Conservation (phyloP, 257 asterid genomes). For the Coffea eugenioides region DNA sequence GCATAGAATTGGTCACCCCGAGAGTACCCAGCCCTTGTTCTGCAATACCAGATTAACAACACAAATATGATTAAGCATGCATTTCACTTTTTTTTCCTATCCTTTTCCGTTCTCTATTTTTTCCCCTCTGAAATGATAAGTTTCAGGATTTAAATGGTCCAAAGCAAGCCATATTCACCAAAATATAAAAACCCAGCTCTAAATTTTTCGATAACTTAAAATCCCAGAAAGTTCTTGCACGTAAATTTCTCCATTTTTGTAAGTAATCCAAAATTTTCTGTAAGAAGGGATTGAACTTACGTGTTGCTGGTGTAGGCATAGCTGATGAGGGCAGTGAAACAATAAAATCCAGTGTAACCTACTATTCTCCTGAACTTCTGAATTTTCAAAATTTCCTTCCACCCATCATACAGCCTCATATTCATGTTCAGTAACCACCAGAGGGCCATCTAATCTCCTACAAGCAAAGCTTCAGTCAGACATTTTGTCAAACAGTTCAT, state of each 20-base stretch:
- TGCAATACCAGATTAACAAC: constrained; percentile 29
- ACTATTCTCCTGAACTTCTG: constrained; percentile 85
- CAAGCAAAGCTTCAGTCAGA: constrained; percentile 20
- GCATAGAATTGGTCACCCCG: constrained; percentile 95
- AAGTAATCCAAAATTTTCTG: neutral
- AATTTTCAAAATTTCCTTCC: constrained; percentile 69
- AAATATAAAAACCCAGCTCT: neutral
- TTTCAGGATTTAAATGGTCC: neutral
- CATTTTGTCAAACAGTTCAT: constrained; percentile 41
- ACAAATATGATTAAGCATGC: constrained; percentile 15
- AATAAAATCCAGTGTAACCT: constrained; percentile 73
- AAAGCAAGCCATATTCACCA: neutral
- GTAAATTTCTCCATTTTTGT: neutral
- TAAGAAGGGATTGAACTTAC: constrained; percentile 40
- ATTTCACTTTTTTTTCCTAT: neutral
- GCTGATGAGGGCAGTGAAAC: constrained; percentile 57
- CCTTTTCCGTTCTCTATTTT: no score
- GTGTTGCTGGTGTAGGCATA: constrained; percentile 82
- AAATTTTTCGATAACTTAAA: neutral
- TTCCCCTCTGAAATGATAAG: no score
- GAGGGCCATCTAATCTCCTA: neutral
- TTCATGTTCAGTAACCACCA: constrained; percentile 2
- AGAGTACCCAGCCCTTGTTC: constrained; percentile 92
- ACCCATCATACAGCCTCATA: constrained; percentile 52
- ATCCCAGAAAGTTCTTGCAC: constrained; percentile 4